Evolutionary conservation across 78 protist genomes (phyloP).

Genomic region (Dictyostelium purpureum): DNA sequence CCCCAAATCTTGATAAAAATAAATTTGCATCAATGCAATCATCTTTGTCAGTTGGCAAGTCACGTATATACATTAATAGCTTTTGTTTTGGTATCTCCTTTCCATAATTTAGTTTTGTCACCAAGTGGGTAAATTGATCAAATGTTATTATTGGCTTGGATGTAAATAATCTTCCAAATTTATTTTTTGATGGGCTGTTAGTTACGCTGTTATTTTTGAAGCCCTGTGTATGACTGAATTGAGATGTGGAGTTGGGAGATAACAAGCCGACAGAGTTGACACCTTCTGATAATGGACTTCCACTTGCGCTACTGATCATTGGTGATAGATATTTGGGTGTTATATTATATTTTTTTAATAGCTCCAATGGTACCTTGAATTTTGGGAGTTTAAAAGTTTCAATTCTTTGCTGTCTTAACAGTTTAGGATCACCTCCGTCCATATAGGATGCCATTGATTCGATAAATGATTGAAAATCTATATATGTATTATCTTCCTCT

Average conservation of each 20-base stretch:
- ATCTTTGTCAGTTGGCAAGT: slow-evolving; percentile 41
- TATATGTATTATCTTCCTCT: slow-evolving; percentile 14
- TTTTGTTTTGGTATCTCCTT: slow-evolving; percentile 56
- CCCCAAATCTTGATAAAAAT: slow-evolving; percentile 38
- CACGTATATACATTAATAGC: slow-evolving; percentile 36
- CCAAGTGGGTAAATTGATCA: slow-evolving; percentile 34
- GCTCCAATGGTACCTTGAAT: slow-evolving; percentile 46
- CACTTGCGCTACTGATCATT: not conserved
- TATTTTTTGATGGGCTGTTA: slow-evolving; percentile 49
- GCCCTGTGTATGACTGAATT: slow-evolving; percentile 3
- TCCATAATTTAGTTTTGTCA: slow-evolving; percentile 52
- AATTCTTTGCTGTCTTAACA: not conserved
- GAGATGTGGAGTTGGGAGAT: not conserved
- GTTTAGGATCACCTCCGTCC: slow-evolving; percentile 40
- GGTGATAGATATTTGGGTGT: slow-evolving; percentile 59
- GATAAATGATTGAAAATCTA: slow-evolving; percentile 52
- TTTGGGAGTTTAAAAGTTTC: slow-evolving; percentile 48
- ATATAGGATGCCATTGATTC: slow-evolving; percentile 37
- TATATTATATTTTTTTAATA: slow-evolving; percentile 57
- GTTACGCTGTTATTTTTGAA: too few species aligned
- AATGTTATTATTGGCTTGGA: slow-evolving; percentile 33
- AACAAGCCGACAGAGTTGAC: not conserved
- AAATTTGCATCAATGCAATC: slow-evolving; percentile 42
- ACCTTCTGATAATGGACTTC: not conserved
- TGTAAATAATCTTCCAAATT: slow-evolving; percentile 50